Evolutionary conservation across 164 flowering plant genomes (phyloP).

Genomic region (Dillenia turbinata): DNA sequence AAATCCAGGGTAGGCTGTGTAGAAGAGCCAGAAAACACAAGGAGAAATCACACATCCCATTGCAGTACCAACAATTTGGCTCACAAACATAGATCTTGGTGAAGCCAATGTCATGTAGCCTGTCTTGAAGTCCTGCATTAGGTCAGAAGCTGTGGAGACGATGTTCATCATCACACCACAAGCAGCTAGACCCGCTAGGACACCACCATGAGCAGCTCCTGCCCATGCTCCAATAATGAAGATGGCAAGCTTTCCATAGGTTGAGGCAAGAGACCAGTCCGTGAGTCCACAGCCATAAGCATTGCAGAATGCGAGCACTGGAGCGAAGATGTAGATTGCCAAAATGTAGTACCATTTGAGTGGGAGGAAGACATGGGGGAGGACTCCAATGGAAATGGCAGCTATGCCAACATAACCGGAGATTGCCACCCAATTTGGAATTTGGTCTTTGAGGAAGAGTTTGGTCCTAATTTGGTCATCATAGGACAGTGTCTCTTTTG

Average conservation of each 20-base stretch:
- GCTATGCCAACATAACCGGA: slow-evolving; percentile 5
- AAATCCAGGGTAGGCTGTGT: too few species aligned
- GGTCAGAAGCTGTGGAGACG: too few species aligned
- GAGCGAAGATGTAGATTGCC: slow-evolving; percentile 7
- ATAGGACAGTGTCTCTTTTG: neutral
- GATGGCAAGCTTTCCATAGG: neutral
- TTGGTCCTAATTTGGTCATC: slow-evolving; percentile 3
- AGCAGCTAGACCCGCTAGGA: too few species aligned
- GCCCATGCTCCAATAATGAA: neutral
- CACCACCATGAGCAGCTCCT: too few species aligned
- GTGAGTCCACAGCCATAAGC: slow-evolving; percentile 17
- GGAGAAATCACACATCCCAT: too few species aligned
- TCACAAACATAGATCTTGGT: too few species aligned
- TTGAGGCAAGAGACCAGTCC: slow-evolving; percentile 16
- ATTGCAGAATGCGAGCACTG: slow-evolving; percentile 16
- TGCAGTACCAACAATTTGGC: too few species aligned
- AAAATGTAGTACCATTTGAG: slow-evolving; percentile 14
- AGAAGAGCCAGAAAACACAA: too few species aligned
- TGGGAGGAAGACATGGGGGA: slow-evolving; percentile 9
- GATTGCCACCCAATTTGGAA: slow-evolving; percentile 7
- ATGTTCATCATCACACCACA: too few species aligned
- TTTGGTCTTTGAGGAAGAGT: slow-evolving; percentile 15
- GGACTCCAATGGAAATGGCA: neutral
- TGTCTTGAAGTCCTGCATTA: too few species aligned
- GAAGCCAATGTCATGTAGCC: too few species aligned